Conservation (phyloP, 1,139 yeast genomes). For the Kodamaea arcana region DNA sequence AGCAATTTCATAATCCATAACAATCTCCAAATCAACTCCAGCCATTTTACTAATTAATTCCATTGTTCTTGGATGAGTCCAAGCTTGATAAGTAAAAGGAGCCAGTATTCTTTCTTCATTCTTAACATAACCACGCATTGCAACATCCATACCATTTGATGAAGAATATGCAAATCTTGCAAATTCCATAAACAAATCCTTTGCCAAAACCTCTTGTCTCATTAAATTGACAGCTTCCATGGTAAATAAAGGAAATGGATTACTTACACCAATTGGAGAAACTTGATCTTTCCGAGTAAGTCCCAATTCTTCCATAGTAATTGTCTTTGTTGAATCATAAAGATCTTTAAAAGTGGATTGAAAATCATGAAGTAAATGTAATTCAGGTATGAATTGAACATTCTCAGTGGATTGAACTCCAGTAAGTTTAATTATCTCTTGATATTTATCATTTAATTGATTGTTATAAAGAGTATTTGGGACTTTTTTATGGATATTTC, state of each 20-base stretch:
- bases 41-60: slow-evolving; percentile 50
- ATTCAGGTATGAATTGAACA: slow-evolving; percentile 37
- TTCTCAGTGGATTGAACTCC: slow-evolving; percentile 8
- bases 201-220: slow-evolving; percentile 47
- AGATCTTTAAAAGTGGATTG: slow-evolving; percentile 23
- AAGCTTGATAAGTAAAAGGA: slow-evolving; percentile 50
- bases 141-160: slow-evolving; percentile 45
- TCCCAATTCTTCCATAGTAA: slow-evolving; percentile 48
- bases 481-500: slow-evolving; percentile 19
- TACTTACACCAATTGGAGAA: slow-evolving; percentile 49
- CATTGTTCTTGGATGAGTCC: slow-evolving; percentile 53
- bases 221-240: slow-evolving; percentile 53
- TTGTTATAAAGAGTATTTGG: slow-evolving; percentile 15
- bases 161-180: slow-evolving; percentile 38
- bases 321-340: slow-evolving; percentile 33
- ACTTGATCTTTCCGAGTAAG: slow-evolving; percentile 35
- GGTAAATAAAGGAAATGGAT: slow-evolving; percentile 56
- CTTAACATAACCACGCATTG: slow-evolving; percentile 47
- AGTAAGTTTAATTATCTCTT: slow-evolving; percentile 8
- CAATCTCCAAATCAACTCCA: slow-evolving; percentile 49
- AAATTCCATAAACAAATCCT: slow-evolving; percentile 40
- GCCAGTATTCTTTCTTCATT: slow-evolving; percentile 21
- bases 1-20: slow-evolving; percentile 54
- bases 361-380: slow-evolving; percentile 37
- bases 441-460: slow-evolving; percentile 11